Evolutionary conservation across 2,329 filamentous ascomycete species (phyloP), one percentile per base, ranked within the genome.

Genomic region (Alternaria panax): DNA sequence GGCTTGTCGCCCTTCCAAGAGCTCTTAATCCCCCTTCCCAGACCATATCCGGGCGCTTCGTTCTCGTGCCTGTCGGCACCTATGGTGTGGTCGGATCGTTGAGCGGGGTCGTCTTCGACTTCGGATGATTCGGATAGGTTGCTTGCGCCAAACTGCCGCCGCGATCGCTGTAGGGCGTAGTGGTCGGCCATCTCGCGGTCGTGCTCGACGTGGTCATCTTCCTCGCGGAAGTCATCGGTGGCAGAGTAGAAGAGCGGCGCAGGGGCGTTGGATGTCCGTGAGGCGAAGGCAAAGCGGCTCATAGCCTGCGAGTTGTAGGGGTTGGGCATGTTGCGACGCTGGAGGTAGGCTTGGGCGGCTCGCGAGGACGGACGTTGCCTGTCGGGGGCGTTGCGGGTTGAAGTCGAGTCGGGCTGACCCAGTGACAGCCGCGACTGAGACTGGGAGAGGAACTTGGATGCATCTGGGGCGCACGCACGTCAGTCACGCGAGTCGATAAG

Each of bases 371-470:
- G 66, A 67, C 78, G 69, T 78, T 82, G 63, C 76, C 80, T 66
- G 79, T 80, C 69, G 78, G 80, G 66, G 79, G 78, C 62, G 81
- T 82, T 71, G 81, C 83, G 73, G 81, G 75, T 50, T 80, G 82
- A 73, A 79, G 82, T 66, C 79, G 78, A 72, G 68, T 83, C 78
- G 66, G 66, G 75, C 67, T 81, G 86, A 80, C 76, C 90, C 87
- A 80, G 93, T 68, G 90, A 92, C 72, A 98, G 84, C 64, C 92
- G 90, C 62, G 93, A 96, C 83, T 97, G 93, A 66, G 93, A 97
- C 86, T 98, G 95, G 68, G 93, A 97, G 86, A 99, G 88, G 79
- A 99, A 99, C 70, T 90, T 90, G 68, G 94, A 98, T 73, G 95
- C 95, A 89, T 98, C 95, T 97, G 74, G 54, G 65, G 63, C 63